Conservation (phyloP, 2,329 filamentous ascomycete species). For the Clarireedia hainanense region DNA sequence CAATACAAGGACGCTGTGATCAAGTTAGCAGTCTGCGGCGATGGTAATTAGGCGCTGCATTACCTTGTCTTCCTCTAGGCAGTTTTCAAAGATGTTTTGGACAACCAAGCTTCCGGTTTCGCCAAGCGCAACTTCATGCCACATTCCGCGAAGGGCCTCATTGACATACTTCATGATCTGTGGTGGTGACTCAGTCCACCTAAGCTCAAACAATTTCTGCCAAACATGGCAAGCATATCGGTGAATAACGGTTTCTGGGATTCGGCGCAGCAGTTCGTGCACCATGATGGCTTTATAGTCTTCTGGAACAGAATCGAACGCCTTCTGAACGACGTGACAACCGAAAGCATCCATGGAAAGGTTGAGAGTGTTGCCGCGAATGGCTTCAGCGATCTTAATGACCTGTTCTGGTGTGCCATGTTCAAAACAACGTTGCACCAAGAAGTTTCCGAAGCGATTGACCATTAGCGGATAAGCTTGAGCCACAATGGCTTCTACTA, state of each 20-base stretch:
- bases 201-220: slow-evolving; percentile 98
- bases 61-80: slow-evolving; percentile 96
- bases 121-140: slow-evolving; percentile 94
- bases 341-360: slow-evolving; percentile 98
- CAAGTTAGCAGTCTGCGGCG: slow-evolving; percentile 15
- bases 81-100: slow-evolving; percentile 99
- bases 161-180: slow-evolving; percentile 99
- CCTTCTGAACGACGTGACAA: slow-evolving; percentile 97
- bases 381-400: slow-evolving; percentile 86
- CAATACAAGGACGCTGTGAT: slow-evolving; percentile 84
- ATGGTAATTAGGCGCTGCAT: slow-evolving; percentile 17
- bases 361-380: slow-evolving; percentile 86
- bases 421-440: slow-evolving; percentile 97
- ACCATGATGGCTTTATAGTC: slow-evolving; percentile 99
- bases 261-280: slow-evolving; percentile 88
- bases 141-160: slow-evolving; percentile 89
- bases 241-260: slow-evolving; percentile 96
- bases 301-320: slow-evolving; percentile 94
- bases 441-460: slow-evolving; percentile 97
- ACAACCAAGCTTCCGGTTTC: slow-evolving; percentile 97
- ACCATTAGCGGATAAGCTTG: slow-evolving; percentile 96
- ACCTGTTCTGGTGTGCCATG: slow-evolving; percentile 94
- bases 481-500: slow-evolving; percentile 90
- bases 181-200: slow-evolving; percentile 89
- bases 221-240: slow-evolving; percentile 98